A percentile compares a stretch with the other conserved stretches of the same genome.
phyloP scores from a whole-genome alignment of 2,329 filamentous ascomycete species.

The Cladophialophora exuberans region DNA sequence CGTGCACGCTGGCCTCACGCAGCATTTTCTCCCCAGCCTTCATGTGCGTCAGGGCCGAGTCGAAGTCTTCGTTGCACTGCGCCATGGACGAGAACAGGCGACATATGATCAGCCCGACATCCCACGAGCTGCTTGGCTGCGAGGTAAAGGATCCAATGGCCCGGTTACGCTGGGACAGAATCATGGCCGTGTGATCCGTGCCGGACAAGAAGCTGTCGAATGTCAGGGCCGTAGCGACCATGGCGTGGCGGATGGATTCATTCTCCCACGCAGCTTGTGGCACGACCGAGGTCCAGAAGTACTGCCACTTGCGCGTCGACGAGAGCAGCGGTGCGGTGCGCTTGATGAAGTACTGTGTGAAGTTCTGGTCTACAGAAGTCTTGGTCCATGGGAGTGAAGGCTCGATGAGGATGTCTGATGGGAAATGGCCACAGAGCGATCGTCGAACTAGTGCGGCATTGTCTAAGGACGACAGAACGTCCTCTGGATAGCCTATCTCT shows the following conservation, averaged over 20 bases:
- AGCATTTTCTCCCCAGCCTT: conserved; percentile 16
- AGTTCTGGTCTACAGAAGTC: conserved; percentile 1
- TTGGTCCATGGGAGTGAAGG: conserved; percentile 10
- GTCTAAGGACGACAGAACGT: too few relatives aligned
- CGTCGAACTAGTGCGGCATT: not conserved
- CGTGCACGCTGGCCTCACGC: conserved; percentile 1
- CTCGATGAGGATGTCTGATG: not conserved
- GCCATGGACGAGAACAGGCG: conserved; percentile 22
- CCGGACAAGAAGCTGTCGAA: conserved; percentile 18
- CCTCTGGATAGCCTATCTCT: too few relatives aligned
- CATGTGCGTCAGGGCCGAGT: conserved; percentile 17
- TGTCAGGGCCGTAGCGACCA: conserved; percentile 21
- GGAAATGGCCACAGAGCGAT: not conserved
- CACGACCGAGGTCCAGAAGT: conserved; percentile 21
- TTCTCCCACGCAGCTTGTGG: conserved; percentile 23
- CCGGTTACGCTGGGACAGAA: conserved; percentile 7
- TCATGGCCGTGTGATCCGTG: conserved; percentile 5
- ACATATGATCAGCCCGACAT: conserved; percentile 23
- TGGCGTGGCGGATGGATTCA: conserved; percentile 23
- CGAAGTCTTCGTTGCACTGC: conserved; percentile 18
- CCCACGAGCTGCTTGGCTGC: conserved; percentile 3
- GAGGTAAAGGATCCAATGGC: conserved; percentile 10
- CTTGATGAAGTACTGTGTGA: conserved; percentile 9
- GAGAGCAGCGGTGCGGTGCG: conserved; percentile 18
- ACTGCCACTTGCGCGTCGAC: conserved; percentile 13